Base-by-base conservation (phyloP, 768 basidiomycete species). In the Tricholoma furcatifolium region DNA sequence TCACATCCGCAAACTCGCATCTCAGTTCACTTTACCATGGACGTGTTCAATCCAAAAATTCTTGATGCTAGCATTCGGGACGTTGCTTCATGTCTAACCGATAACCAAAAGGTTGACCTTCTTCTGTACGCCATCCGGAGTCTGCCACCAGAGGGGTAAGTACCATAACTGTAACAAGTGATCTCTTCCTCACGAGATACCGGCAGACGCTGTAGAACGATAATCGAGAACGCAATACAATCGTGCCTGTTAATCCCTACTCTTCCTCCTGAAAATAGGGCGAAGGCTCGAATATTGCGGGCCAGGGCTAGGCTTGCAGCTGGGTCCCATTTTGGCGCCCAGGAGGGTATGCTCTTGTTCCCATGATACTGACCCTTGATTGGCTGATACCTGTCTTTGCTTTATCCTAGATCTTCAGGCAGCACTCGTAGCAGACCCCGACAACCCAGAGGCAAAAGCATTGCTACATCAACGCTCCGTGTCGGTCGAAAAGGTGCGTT, bases 81-180 rank as follows among this genome's bases (percentile, higher is more conserved):
- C 60, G 82, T 86, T 18, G 74, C 79, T 0, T 70, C 72, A 6
- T 77, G 75, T 53, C 74, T 89, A 31, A 73, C 78, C 4, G 79
- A 85, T 63, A 78, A 78, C 58, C 80, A 88, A 64, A 89, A 88
- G 65, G 84, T 79, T 17, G 85, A 85, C 51, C 75, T 88, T 34
- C 70, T 92, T 48, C 67, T 93, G 44, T 84, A 88, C 58, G 91
- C 91, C n/a, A 83, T 93, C 78, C 84, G 86, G 58, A 87, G 86
- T 61, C 81, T 96, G 54, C 82, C 85, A 47, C 74, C 78, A 43
- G 85, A 91, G 53, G 78, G 84, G 84, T 87, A 64, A 34, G 80
- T 67, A 6, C 4, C 32, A 39, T 17, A 51, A 21, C 18, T 30
- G 23, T 9, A 8, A 38, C n/a, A 27, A 2, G 9, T 4, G 20